Conservation (phyloP, 805 yeast species). For the Suhomyces vadensis region DNA sequence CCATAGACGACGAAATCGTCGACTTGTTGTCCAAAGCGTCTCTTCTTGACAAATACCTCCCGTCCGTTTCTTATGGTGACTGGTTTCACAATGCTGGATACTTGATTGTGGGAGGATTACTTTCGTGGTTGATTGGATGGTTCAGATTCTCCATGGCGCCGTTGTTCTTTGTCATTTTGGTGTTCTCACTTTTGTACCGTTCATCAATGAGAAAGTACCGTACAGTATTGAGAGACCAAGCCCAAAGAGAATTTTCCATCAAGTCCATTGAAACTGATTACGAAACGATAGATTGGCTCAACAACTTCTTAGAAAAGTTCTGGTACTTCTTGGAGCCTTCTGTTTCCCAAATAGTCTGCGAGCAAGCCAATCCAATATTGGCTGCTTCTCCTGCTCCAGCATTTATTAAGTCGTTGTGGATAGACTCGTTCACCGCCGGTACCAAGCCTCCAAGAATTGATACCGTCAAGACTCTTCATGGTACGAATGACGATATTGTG, state of each 20-base stretch:
- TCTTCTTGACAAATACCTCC: conserved; percentile 70
- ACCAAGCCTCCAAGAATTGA: conserved; percentile 95
- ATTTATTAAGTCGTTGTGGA: conserved; percentile 79
- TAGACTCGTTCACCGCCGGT: conserved; percentile 88
- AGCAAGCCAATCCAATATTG: conserved; percentile 79
- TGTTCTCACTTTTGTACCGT: conserved; percentile 72
- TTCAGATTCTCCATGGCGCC: conserved; percentile 78
- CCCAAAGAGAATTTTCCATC: conserved; percentile 83
- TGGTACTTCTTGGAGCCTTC: conserved; percentile 93
- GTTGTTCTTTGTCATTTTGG: conserved; percentile 67
- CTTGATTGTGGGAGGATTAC: conserved; percentile 61
- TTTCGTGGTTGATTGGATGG: conserved; percentile 80
- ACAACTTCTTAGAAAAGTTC: conserved; percentile 82
- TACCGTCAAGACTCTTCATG: conserved; percentile 81
- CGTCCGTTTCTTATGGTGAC: conserved; percentile 81
- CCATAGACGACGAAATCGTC: conserved; percentile 66
- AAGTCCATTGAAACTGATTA: conserved; percentile 81
- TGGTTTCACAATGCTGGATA: conserved; percentile 93
- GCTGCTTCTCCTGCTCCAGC: conserved; percentile 80
- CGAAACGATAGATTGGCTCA: conserved; percentile 96
- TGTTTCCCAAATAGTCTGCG: conserved; percentile 79
- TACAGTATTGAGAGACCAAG: conserved; percentile 67
- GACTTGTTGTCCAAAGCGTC: conserved; percentile 75
- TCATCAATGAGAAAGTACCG: conserved; percentile 82
- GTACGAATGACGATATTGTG: conserved; percentile 88